Base-by-base conservation (phyloP, 1,284 basidiomycete genomes). In the Gymnopus androsaceus region DNA sequence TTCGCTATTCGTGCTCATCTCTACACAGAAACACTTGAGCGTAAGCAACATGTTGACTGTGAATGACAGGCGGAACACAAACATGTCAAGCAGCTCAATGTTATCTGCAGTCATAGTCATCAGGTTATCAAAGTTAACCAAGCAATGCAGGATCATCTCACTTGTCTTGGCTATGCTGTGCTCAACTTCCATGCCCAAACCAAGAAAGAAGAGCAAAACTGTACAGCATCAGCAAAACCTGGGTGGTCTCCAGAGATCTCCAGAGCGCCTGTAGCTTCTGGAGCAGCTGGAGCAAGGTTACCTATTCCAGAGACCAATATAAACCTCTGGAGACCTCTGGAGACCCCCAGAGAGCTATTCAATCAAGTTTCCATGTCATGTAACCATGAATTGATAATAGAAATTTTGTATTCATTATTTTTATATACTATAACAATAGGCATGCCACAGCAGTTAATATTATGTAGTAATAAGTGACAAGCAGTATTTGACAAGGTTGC, bases 301-400 rank as follows among this genome's bases (percentile, higher is more conserved):
- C 90, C 99, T 65, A 95, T 99, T 67, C 96, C 60, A 99, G 99
- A 74, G 97, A 99, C n/a, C n/a, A n/a, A n/a, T n/a, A n/a, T n/a
- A n/a, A n/a, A n/a, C n/a, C n/a, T n/a, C n/a, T n/a, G n/a, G n/a
- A n/a, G n/a, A n/a, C n/a, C n/a, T n/a, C n/a, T n/a, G n/a, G n/a
- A n/a, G n/a, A n/a, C n/a, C n/a, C n/a, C n/a, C n/a, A n/a, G n/a
- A n/a, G n/a, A n/a, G n/a, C n/a, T n/a, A n/a, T n/a, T n/a, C n/a
- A n/a, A n/a, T n/a, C n/a, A n/a, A n/a, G n/a, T n/a, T n/a, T n/a
- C n/a, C n/a, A n/a, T n/a, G n/a, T n/a, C n/a, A n/a, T n/a, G n/a
- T n/a, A n/a, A n/a, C n/a, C n/a, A n/a, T n/a, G n/a, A n/a, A n/a
- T n/a, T n/a, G n/a, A n/a, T n/a, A n/a, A n/a, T n/a, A n/a, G n/a